These are phyloP conservation scores for Starmerella scarabaei DNA, from an alignment of 805 yeast genomes.

Conservation along the genomic window DNA sequence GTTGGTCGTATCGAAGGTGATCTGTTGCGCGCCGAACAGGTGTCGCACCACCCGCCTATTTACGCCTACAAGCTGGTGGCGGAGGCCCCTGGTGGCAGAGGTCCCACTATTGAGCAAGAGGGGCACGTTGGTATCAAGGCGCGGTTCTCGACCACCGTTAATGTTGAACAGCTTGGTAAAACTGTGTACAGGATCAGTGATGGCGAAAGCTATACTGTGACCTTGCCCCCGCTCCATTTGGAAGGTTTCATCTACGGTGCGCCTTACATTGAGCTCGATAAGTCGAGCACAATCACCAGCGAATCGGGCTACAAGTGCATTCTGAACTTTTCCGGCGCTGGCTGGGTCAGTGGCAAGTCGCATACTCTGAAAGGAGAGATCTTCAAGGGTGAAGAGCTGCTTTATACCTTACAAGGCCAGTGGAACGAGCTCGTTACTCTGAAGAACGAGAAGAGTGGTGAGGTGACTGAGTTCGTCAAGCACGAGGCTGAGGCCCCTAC, in stretches of 20 bases:
- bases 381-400: conserved; percentile 38
- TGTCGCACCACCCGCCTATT: conserved; percentile 93
- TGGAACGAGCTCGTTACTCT: conserved; percentile 54
- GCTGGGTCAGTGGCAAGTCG: conserved; percentile 91
- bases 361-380: conserved; percentile 82
- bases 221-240: conserved; percentile 89
- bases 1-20: conserved; percentile 90
- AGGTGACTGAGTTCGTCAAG: conserved; percentile 24
- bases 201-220: conserved; percentile 57
- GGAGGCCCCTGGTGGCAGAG: conserved; percentile 32
- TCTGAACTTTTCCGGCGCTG: conserved; percentile 80
- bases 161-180: conserved; percentile 87
- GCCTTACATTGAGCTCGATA: conserved; percentile 91
- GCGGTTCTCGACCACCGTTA: conserved; percentile 63
- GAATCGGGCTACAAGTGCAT: conserved; percentile 53
- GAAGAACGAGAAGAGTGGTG: conserved; percentile 39
- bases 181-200: conserved; percentile 48
- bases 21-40: conserved; percentile 75
- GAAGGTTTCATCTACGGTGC: conserved; percentile 86
- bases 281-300: conserved; percentile 70
- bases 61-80: conserved; percentile 83
- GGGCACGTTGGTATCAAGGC: conserved; percentile 89
- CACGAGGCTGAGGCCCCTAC: conserved; percentile 27
- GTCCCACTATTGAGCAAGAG: conserved; percentile 58
- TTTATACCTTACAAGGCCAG: conserved; percentile 76